Evolutionary conservation across 352 stramenopile species (phyloP), one percentile per base, ranked within the genome.

Genomic region (Globisporangium apiculatum): DNA sequence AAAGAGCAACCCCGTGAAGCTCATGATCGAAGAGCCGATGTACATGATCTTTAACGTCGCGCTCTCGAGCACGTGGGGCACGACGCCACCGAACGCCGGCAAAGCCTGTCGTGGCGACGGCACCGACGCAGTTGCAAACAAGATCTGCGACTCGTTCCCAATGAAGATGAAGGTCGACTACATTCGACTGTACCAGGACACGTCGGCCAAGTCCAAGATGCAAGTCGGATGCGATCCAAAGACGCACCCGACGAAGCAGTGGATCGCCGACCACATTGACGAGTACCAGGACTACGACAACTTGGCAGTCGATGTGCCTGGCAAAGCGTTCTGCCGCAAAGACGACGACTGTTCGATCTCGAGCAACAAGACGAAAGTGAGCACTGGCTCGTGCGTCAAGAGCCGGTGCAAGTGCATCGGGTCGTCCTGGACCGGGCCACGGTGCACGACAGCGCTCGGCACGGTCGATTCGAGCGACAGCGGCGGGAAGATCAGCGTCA

Each of bases 31-130:
- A 37, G 95, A 99, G 66, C 95, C 95, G 0, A 90, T 96, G 76
- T 98, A 98, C 60, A 65, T 98, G 56, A 86, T 99, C 52, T 83
- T 98, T 57, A 99, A 98, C 72, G 97, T 96, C 24, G 95, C 95
- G 7, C 76, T 99, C 53, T 97, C 89, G 17, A 85, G 69, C 36
- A 87, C 89, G 37, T 98, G 94, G 95, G 81, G 82, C 14, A 65
- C 84, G 0, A 77, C 62, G 31, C 84, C 84, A 3, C 82, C 84
- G 24, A 94, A 94, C 60, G 48, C 82, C 0, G 75, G 72, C 7
- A 66, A 76, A 11, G 64, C 68, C 5, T 94, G 84, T 48, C 73
- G 69, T 42, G 78, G 79, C 0, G 69, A 85, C 31, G 75, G 75
- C 11, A 52, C 53, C 17, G 68, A 87, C 45, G 54, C 71, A 0